Evolutionary conservation across 768 basidiomycete genomes (phyloP).

Genomic region (Suillus spraguei): DNA sequence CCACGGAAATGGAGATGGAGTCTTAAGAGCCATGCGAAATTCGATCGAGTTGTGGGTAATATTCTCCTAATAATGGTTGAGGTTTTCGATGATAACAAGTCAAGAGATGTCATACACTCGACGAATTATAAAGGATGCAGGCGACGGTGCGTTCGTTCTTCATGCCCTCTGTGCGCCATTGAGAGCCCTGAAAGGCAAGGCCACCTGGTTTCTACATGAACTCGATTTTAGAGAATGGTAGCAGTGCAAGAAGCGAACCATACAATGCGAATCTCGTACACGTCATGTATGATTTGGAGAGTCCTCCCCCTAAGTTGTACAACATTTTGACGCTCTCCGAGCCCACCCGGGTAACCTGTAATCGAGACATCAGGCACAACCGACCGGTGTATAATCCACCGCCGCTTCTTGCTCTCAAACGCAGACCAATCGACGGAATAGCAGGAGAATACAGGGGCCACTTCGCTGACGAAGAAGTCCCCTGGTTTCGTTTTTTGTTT

Average conservation of each 20-base stretch:
- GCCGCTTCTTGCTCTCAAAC: conserved; percentile 44
- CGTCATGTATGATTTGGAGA: conserved; percentile 45
- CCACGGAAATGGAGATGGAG: conserved; percentile 44
- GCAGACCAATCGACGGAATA: conserved; percentile 50
- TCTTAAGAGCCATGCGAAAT: conserved; percentile 56
- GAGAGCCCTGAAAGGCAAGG: conserved; percentile 35
- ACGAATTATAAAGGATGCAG: conserved; percentile 43
- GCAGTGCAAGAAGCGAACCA: conserved; percentile 17
- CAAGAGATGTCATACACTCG: conserved; percentile 37
- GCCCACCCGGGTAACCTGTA: conserved; percentile 46
- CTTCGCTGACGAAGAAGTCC: conserved; percentile 40
- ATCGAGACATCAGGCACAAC: conserved; percentile 47
- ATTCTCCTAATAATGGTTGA: conserved; percentile 43
- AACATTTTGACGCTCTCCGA: conserved; percentile 43
- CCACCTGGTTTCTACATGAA: conserved; percentile 36
- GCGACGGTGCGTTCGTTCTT: conserved; percentile 53
- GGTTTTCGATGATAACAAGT: not conserved
- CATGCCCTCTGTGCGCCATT: conserved; percentile 58
- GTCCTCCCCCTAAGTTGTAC: conserved; percentile 41
- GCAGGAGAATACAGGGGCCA: conserved; percentile 51
- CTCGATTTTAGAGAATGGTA: not conserved
- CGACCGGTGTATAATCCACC: conserved; percentile 47
- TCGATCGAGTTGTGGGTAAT: conserved; percentile 37
- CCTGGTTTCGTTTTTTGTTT: conserved; percentile 43
- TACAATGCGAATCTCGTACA: conserved; percentile 46